Conservation (phyloP, 2,329 filamentous ascomycete genomes). For the Curvularia eragrostidis region DNA sequence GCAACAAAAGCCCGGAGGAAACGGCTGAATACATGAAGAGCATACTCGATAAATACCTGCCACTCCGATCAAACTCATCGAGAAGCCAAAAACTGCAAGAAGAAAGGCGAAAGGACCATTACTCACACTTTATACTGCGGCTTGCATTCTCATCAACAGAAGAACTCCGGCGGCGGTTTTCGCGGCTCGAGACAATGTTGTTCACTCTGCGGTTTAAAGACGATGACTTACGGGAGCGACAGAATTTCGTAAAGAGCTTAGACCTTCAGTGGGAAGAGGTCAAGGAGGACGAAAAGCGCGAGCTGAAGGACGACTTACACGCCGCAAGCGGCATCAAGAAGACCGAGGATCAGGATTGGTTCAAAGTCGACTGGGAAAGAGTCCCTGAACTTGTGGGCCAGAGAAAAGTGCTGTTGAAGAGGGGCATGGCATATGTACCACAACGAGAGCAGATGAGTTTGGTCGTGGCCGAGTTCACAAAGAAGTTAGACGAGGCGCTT, state of each 20-base stretch:
- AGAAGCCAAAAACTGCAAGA: constrained; percentile 63
- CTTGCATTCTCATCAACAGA: constrained; percentile 92
- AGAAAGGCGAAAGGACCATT: constrained; percentile 94
- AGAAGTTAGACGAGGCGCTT: constrained; percentile 78
- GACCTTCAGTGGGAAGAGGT: constrained; percentile 87
- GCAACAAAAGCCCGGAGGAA: constrained; percentile 84
- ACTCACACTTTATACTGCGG: constrained; percentile 94
- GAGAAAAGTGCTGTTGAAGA: constrained; percentile 72
- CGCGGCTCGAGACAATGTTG: constrained; percentile 84
- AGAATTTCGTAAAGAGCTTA: constrained; percentile 76
- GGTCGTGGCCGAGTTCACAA: constrained; percentile 85
- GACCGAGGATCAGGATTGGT: constrained; percentile 84
- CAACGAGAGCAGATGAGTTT: constrained; percentile 85
- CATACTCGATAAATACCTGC: constrained; percentile 85
- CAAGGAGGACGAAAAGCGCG: constrained; percentile 77
- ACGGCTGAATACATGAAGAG: constrained; percentile 84
- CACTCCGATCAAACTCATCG: constrained; percentile 77
- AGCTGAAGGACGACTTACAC: constrained; percentile 65
- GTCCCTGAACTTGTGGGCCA: constrained; percentile 89
- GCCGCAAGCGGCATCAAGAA: constrained; percentile 59
- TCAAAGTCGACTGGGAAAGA: constrained; percentile 94
- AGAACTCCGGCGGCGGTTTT: constrained; percentile 85
- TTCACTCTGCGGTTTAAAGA: constrained; percentile 81
- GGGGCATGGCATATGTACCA: constrained; percentile 90
- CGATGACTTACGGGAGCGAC: constrained; percentile 76